Evolutionary conservation across 768 basidiomycete species (phyloP).

Genomic region (Lentinus brumalis): DNA sequence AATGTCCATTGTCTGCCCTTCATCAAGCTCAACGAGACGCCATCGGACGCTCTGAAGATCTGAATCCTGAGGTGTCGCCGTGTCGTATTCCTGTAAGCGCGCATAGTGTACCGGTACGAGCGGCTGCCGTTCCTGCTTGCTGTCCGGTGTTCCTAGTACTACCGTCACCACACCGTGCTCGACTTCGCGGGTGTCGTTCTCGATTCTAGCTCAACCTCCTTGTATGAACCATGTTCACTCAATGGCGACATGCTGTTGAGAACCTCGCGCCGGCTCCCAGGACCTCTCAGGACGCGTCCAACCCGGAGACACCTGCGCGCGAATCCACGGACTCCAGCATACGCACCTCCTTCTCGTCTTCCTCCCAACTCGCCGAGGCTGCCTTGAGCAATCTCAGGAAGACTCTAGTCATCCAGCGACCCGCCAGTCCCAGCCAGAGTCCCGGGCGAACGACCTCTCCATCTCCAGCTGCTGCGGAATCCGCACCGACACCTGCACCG

Average conservation of each 20-base stretch:
- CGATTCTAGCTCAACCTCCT: background rate
- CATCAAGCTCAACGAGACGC: too few relatives aligned
- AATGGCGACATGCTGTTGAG: slow-evolving; percentile 74
- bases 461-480: slow-evolving; percentile 19
- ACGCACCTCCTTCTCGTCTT: slow-evolving; percentile 40
- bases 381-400: slow-evolving; percentile 64
- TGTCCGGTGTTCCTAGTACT: too few relatives aligned
- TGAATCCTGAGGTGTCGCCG: too few relatives aligned
- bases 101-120: background rate
- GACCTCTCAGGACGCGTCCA: slow-evolving; percentile 34
- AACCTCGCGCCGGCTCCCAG: slow-evolving; percentile 53
- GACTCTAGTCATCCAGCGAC: slow-evolving; percentile 56
- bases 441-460: slow-evolving; percentile 30
- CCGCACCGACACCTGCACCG: slow-evolving; percentile 18
- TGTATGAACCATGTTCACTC: slow-evolving; percentile 63
- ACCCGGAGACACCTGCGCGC: slow-evolving; percentile 27
- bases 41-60: too few relatives aligned
- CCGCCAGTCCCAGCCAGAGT: slow-evolving; percentile 37
- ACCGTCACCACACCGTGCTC: too few relatives aligned
- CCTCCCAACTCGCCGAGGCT: slow-evolving; percentile 63
- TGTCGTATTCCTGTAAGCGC: background rate
- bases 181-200: too few relatives aligned
- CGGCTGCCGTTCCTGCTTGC: background rate
- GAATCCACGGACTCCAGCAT: slow-evolving; percentile 26
- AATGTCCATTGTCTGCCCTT: background rate